Conservation (phyloP, 2,329 filamentous ascomycete species). For the Leptographium radiaticola region DNA sequence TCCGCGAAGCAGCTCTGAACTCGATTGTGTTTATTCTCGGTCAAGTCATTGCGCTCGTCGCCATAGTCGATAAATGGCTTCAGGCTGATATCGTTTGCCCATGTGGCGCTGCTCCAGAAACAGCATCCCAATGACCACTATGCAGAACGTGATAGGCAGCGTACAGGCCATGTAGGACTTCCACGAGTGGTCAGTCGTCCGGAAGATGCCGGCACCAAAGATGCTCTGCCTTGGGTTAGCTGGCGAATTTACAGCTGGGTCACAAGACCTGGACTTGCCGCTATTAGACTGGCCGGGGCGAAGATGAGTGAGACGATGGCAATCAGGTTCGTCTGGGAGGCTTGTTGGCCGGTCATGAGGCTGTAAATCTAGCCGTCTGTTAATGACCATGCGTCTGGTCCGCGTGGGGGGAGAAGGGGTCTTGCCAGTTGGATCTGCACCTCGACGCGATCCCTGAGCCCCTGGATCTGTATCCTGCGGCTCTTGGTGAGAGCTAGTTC, state of each 20-base stretch:
- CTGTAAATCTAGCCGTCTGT: too few species aligned
- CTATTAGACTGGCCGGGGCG: background rate
- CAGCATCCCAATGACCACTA: background rate
- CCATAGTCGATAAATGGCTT: too few species aligned
- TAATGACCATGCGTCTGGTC: too few species aligned
- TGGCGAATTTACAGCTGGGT: background rate
- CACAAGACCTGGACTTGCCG: background rate
- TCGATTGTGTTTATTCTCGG: conserved; percentile 27
- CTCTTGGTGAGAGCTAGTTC: background rate
- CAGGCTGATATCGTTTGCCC: too few species aligned
- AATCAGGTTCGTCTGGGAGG: background rate
- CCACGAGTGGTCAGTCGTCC: background rate
- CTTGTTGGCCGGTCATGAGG: background rate
- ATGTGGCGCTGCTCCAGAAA: background rate
- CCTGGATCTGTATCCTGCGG: background rate
- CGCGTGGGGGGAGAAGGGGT: too few species aligned
- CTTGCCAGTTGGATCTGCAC: background rate
- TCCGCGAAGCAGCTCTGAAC: conserved; percentile 26
- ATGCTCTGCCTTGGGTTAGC: background rate
- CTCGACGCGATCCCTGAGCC: background rate
- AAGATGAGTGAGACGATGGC: background rate
- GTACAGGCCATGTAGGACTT: background rate
- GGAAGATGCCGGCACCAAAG: background rate
- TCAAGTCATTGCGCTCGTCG: conserved; percentile 26
- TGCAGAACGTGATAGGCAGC: background rate